phyloP scores from a whole-genome alignment of 78 protist species.

The Polysphondylium violaceum region DNA sequence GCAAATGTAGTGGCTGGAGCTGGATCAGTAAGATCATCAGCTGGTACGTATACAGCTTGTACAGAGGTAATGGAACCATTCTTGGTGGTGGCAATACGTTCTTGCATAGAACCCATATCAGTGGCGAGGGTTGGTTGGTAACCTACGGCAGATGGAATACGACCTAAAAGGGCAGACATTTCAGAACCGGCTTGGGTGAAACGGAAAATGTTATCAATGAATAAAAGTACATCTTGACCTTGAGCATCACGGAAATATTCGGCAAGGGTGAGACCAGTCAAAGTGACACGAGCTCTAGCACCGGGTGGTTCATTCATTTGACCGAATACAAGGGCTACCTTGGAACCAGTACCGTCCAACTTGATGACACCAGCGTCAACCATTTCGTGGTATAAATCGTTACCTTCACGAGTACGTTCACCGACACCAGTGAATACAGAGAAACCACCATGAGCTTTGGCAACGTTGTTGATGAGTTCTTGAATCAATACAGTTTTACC shows the following conservation, averaged over 20 bases:
- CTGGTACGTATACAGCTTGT: constrained; percentile 99
- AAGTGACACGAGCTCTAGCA: constrained; percentile 99
- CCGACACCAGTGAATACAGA: constrained; percentile 99
- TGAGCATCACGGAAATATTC: constrained; percentile 99
- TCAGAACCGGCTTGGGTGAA: constrained; percentile 99
- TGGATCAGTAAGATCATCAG: constrained; percentile 99
- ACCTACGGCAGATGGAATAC: constrained; percentile 99
- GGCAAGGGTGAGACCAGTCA: constrained; percentile 98
- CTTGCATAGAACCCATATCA: constrained; percentile 99
- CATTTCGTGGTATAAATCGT: constrained; percentile 99
- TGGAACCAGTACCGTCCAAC: constrained; percentile 90
- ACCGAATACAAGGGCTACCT: constrained; percentile 99
- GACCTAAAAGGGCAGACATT: constrained; percentile 99
- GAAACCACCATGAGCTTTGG: constrained; percentile 99
- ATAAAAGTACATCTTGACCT: constrained; percentile 98
- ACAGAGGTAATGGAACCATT: constrained; percentile 99
- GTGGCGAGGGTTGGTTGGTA: constrained; percentile 99
- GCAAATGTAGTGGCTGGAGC: constrained; percentile 99
- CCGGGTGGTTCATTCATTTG: constrained; percentile 99
- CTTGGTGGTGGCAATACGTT: constrained; percentile 99
- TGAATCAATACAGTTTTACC: constrained; percentile 95
- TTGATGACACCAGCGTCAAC: constrained; percentile 96
- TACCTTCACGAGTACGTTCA: constrained; percentile 99
- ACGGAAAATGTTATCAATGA: constrained; percentile 99
- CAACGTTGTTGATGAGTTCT: constrained; percentile 99